These are phyloP conservation scores for Aurantiochytrium sp. DNA, from an alignment of 108 stramenopile genomes.

Conservation along the genomic window DNA sequence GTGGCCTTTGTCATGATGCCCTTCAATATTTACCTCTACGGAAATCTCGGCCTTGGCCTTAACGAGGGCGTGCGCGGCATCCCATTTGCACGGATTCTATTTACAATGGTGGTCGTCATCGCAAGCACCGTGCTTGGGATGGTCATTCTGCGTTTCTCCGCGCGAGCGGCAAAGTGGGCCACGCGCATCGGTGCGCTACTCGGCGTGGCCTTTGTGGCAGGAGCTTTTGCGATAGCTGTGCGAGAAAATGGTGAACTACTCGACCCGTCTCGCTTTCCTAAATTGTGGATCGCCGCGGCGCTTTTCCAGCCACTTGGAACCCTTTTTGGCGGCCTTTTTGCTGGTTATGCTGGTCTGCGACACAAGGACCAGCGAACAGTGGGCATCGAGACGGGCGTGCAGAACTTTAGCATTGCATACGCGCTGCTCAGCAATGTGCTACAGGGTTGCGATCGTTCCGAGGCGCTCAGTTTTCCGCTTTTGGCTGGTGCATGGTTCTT, in stretches of 20 bases:
- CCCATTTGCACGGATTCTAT: background rate
- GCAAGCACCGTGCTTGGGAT: background rate
- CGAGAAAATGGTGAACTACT: background rate
- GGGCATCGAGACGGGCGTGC: background rate
- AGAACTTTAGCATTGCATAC: background rate
- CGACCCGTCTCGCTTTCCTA: background rate
- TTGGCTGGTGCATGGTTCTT: background rate
- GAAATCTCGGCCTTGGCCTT: background rate
- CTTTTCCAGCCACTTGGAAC: background rate
- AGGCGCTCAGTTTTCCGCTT: background rate
- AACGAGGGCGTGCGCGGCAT: background rate
- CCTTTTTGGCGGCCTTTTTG: background rate
- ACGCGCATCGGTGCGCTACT: background rate
- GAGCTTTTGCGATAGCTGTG: background rate
- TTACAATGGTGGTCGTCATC: background rate
- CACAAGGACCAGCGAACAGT: background rate
- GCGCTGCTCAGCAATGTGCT: background rate
- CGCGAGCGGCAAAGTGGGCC: background rate
- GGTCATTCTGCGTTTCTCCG: background rate
- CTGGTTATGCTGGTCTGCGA: background rate
- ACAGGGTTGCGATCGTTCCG: background rate
- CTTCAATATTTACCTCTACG: background rate
- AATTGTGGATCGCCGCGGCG: background rate
- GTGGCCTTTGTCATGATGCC: background rate
- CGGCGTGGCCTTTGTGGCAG: background rate